Percentiles rank a stretch among this genome's conserved stretches.
phyloP scores from a whole-genome alignment of 257 asterid genomes.

The Plantago major region DNA sequence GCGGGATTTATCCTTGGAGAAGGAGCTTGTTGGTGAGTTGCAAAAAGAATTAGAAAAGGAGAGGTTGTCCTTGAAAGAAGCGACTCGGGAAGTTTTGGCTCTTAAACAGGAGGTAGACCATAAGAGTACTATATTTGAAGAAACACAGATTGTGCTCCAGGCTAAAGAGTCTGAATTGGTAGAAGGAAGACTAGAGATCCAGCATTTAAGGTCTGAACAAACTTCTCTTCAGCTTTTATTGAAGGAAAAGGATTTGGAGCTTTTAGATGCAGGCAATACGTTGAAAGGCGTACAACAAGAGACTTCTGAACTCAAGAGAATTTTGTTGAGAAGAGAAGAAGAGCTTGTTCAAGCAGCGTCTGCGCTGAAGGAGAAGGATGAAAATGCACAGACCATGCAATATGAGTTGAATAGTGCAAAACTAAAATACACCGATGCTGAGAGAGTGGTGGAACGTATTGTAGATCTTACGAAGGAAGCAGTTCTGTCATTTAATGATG shows the following conservation, averaged over 20 bases:
- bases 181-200: slow-evolving; percentile 66
- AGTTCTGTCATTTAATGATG: slow-evolving; percentile 39
- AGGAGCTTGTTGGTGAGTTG: slow-evolving; percentile 47
- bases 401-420: slow-evolving; percentile 43
- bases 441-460: slow-evolving; percentile 53
- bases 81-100: slow-evolving; percentile 35
- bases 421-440: slow-evolving; percentile 59
- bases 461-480: slow-evolving; percentile 58
- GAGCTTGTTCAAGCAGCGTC: slow-evolving; percentile 47
- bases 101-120: slow-evolving; percentile 49
- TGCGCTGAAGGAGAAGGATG: slow-evolving; percentile 61
- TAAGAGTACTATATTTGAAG: slow-evolving; percentile 47
- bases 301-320: slow-evolving; percentile 42
- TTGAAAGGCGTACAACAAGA: slow-evolving; percentile 51
- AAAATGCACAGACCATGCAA: slow-evolving; percentile 44
- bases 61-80: slow-evolving; percentile 45
- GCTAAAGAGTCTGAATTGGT: slow-evolving; percentile 73
- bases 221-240: slow-evolving; percentile 50
- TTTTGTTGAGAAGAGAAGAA: slow-evolving; percentile 44
- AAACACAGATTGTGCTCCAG: slow-evolving; percentile 46
- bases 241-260: slow-evolving; percentile 61
- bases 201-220: slow-evolving; percentile 51
- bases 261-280: slow-evolving; percentile 39
- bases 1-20: slow-evolving; percentile 59
- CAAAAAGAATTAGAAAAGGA: slow-evolving; percentile 48